A percentile compares a stretch with the other conserved stretches of the same genome.
Conservation (phyloP, 345 rosid species). For the Euclidium syriacum region DNA sequence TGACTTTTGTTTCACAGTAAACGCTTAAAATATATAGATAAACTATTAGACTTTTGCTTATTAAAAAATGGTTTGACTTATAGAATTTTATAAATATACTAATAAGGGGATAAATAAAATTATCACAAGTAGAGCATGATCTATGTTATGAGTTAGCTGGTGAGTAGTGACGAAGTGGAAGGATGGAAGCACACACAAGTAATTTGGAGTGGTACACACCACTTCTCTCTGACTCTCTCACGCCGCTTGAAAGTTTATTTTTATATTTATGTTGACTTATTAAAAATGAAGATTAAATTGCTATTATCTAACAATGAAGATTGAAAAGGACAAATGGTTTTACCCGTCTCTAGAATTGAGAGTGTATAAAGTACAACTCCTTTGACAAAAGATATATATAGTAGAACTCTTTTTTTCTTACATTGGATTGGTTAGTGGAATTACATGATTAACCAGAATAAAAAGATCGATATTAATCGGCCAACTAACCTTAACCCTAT, state of each 20-base stretch:
- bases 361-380: no score
- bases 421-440: no score
- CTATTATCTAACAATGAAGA: neutral
- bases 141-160: constrained; percentile 9
- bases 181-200: constrained; percentile 4
- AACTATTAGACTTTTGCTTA: neutral
- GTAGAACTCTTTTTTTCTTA: no score
- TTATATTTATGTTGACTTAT: neutral
- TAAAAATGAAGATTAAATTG: neutral
- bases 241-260: neutral
- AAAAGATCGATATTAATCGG: no score
- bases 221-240: constrained; percentile 16
- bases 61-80: no score
- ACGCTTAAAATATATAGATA: neutral
- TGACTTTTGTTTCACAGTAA: neutral
- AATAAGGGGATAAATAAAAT: neutral
- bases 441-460: no score
- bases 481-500: no score
- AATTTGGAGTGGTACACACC: constrained; percentile 26
- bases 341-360: no score
- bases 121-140: constrained; percentile 22
- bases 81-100: no score
- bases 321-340: neutral
- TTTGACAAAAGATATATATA: no score
- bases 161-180: constrained; percentile 19